phyloP scores from a whole-genome alignment of 176 grass and related monocot genomes.

The Eremochloa ophiuroides region DNA sequence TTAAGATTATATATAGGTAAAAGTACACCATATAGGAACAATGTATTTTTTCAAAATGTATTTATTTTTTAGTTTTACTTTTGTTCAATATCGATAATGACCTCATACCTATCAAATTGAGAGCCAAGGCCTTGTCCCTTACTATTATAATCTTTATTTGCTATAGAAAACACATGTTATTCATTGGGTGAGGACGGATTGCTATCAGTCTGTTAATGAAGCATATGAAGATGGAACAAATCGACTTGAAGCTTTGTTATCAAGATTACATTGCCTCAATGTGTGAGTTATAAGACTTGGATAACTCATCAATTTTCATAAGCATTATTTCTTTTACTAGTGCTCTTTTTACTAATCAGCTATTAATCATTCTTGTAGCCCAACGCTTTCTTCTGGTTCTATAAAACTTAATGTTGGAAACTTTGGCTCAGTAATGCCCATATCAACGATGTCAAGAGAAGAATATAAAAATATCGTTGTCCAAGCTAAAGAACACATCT shows the following conservation, averaged over 20 bases:
- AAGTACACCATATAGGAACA: neutral
- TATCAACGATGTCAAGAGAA: slow-evolving; percentile 73
- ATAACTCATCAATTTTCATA: neutral
- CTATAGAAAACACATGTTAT: slow-evolving; percentile 83
- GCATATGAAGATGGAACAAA: slow-evolving; percentile 75
- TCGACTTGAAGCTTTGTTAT: slow-evolving; percentile 49
- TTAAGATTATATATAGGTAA: neutral
- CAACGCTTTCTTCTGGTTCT: slow-evolving; percentile 66
- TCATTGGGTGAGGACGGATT: slow-evolving; percentile 79
- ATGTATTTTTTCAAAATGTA: neutral
- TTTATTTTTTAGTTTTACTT: neutral
- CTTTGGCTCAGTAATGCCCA: slow-evolving; percentile 54
- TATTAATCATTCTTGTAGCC: slow-evolving; percentile 42
- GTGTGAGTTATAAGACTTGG: slow-evolving; percentile 47
- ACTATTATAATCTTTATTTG: neutral
- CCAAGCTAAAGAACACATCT: slow-evolving; percentile 79
- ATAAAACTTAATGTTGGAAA: slow-evolving; percentile 58
- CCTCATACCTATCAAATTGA: neutral
- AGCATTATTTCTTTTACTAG: neutral
- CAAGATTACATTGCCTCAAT: slow-evolving; percentile 74
- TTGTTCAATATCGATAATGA: neutral
- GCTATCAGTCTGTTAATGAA: slow-evolving; percentile 54
- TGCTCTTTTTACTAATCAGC: neutral
- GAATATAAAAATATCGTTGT: slow-evolving; percentile 64
- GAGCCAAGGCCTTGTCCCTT: neutral